These are phyloP conservation scores for Apocynum venetum DNA, from an alignment of 257 asterid species.

Conservation along the genomic window DNA sequence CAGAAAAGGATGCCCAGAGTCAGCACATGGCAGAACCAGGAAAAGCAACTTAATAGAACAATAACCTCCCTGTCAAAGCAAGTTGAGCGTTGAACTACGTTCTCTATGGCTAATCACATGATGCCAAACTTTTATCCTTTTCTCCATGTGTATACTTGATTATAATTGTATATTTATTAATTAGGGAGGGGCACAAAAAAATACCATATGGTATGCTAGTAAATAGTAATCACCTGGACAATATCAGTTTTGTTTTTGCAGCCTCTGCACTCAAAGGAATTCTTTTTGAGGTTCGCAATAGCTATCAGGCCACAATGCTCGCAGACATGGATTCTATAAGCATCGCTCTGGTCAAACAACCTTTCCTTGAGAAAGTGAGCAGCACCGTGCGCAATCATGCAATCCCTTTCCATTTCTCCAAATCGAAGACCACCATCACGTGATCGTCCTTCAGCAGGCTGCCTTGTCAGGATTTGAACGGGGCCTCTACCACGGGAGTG, in stretches of 20 bases:
- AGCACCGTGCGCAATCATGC: conserved; percentile 98
- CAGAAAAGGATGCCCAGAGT: conserved; percentile 1
- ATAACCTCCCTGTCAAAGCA: neutral
- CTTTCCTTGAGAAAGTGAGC: conserved; percentile 92
- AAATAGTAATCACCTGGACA: conserved; percentile 59
- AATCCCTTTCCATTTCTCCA: conserved; percentile 98
- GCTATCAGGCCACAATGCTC: conserved; percentile 92
- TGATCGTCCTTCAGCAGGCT: conserved; percentile 96
- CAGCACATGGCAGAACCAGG: neutral
- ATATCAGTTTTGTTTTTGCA: conserved; percentile 93
- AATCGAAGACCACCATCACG: conserved; percentile 97
- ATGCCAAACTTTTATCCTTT: neutral
- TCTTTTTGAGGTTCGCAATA: conserved; percentile 88
- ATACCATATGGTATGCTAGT: neutral
- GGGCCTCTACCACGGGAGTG: conserved; percentile 99
- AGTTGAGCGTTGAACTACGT: neutral
- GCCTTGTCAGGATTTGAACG: conserved; percentile 90
- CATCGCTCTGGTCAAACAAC: conserved; percentile 94
- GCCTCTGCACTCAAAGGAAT: conserved; percentile 89
- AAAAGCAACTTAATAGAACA: neutral
- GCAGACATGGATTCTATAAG: conserved; percentile 87
- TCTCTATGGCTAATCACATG: neutral
- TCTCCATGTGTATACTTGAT: neutral
- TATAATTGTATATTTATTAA: neutral
- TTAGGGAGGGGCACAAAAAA: neutral